A percentile compares a stretch with the other conserved stretches of the same genome.
phyloP scores from a whole-genome alignment of 139 green algal genomes.

The Pleodorina starrii region DNA sequence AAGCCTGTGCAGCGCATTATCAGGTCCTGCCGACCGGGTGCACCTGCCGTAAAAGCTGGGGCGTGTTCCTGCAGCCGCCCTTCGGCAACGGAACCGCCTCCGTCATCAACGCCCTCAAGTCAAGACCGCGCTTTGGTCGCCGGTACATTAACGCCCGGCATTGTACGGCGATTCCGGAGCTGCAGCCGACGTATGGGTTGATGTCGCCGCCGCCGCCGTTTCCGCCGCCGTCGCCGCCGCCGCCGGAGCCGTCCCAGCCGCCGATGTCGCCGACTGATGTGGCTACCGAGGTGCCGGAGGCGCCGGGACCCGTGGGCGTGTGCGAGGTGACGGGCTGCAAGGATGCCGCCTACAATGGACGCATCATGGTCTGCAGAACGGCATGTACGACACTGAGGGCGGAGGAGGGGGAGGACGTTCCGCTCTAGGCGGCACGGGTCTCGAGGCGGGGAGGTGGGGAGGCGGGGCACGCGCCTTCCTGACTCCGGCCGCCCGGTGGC shows the following conservation, averaged over 20 bases:
- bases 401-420: not conserved
- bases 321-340: slow-evolving; percentile 18
- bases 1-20: not conserved
- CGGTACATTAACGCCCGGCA: slow-evolving; percentile 15
- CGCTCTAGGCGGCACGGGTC: slow-evolving; percentile 12
- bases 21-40: slow-evolving; percentile 19
- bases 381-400: not conserved
- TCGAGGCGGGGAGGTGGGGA: no score
- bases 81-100: not conserved
- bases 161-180: slow-evolving; percentile 23
- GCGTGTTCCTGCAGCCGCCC: not conserved
- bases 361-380: slow-evolving; percentile 16
- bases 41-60: not conserved
- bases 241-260: not conserved
- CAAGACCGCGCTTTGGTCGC: not conserved
- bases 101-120: not conserved
- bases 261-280: not conserved
- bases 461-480: no score
- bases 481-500: no score
- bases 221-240: not conserved
- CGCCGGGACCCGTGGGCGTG: not conserved
- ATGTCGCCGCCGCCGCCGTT: not conserved
- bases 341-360: not conserved
- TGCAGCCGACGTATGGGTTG: not conserved
- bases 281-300: not conserved